Evolutionary conservation across 805 yeast genomes (phyloP), one percentile per base, ranked within the genome.

Genomic region (Starmerella vitae): DNA sequence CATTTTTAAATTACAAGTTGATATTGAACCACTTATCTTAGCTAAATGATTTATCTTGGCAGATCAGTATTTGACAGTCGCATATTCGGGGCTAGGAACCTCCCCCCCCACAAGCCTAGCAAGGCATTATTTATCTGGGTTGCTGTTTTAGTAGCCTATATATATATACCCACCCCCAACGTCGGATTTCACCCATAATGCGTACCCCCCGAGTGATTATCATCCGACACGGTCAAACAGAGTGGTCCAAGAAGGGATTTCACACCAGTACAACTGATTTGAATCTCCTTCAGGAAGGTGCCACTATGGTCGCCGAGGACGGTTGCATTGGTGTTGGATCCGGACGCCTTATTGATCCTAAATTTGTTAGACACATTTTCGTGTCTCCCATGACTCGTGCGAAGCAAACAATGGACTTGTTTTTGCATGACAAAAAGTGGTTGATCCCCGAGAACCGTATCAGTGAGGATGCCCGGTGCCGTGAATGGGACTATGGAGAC

Each of bases 401-500:
- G 2, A 65, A 67, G 38, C 75, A 75, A 47, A 86, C 97, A 0
- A 71, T 74, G 37, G 69, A 77, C 14, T 64, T 85, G 43, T 63
- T 85, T 14, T 58, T 79, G 31, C 71, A 68, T 41, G 55, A 63
- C 3, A 53, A 76, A 33, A 64, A 66, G 19, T 66, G 49, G 45
- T 43, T 43, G 17, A 41, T 49, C 20, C 47, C 51, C n/a, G 18
- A 44, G 7, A 42, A 39, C 19, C 39, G 51, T 20, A 40, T 54
- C 25, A 46, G 49, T 20, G 38, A 37, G 10, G 58, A 56, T 37
- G 74, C 80, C 35, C 85, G 83, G 52, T 60, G 85, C 36, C 71
- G 91, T 50, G 97, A 88, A 61, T 88, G 96, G 96, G 93, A 83
- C 49, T 88, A 88, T 53, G 97, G 97, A 49, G 91, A 82, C 54